phyloP scores from a whole-genome alignment of 2,329 filamentous ascomycete genomes.

The Talaromyces sp. region DNA sequence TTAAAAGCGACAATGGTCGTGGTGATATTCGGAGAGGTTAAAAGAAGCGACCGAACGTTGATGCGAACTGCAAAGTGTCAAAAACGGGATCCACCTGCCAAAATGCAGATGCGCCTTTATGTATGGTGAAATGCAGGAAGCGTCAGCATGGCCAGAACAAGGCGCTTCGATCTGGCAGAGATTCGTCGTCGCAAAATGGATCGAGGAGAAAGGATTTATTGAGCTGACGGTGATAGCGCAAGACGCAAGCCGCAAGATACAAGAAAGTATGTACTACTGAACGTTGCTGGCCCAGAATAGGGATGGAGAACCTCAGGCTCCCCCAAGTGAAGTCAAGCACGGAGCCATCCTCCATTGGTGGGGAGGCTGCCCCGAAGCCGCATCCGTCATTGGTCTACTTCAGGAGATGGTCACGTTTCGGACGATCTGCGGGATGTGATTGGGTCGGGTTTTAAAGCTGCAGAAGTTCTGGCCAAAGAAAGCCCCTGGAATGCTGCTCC shows the following conservation, averaged over 20 bases:
- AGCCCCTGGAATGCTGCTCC: background rate
- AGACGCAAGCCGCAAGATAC: too few relatives aligned
- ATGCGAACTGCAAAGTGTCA: slow-evolving; percentile 5
- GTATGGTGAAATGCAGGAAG: background rate
- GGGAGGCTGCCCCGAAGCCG: background rate
- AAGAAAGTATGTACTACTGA: too few relatives aligned
- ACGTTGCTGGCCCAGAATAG: background rate
- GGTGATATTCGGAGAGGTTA: background rate
- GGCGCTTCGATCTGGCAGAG: background rate
- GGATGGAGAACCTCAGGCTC: slow-evolving; percentile 7
- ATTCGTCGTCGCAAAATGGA: background rate
- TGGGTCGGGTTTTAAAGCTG: slow-evolving; percentile 5
- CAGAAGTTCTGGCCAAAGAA: background rate
- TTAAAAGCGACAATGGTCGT: background rate
- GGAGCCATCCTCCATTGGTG: background rate
- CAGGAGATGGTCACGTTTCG: slow-evolving; percentile 7
- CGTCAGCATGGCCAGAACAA: slow-evolving; percentile 8
- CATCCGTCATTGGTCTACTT: background rate
- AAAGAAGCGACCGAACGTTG: slow-evolving; percentile 2
- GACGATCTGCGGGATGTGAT: slow-evolving; percentile 3
- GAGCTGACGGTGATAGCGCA: too few relatives aligned
- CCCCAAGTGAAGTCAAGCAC: background rate
- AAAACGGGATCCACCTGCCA: background rate
- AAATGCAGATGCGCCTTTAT: slow-evolving; percentile 3
- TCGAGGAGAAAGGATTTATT: background rate